Evolutionary conservation across 768 basidiomycete species (phyloP), one percentile per base, ranked within the genome.

Genomic region (Cytidiella melzeri): DNA sequence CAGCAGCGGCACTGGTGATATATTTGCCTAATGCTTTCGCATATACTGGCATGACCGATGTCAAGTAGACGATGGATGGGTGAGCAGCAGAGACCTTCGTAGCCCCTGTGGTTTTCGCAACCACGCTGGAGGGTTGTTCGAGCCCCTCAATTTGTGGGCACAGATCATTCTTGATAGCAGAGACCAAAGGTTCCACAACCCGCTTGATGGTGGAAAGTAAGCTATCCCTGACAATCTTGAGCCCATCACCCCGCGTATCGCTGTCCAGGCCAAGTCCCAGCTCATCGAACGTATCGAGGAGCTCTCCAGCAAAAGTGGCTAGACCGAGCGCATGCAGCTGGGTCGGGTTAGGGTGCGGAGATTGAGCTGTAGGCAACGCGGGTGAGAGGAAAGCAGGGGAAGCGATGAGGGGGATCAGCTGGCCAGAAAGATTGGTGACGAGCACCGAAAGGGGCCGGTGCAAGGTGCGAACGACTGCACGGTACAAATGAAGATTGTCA

Each of bases 401-500:
- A 4, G 84, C 79, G 12, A 90, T 57, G 18, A 87, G 65, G 5
- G 84, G 86, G 1, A 83, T 67, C 27, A 91, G 72, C 55, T 81
- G 73, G 21, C 79, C 73, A 12, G 85, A 87, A 28, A 91, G 63
- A 60, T 84, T 84, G 55, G 72, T 80, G 56, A 86, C 69, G 36
- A 91, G 62, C 21, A 90, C 86, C 5, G 87, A 87, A 5, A 92
- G 67, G 6, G 87, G 88, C 46, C 83, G 80, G 49, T 87, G 87
- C 24, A 91, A 73, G 27, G 79, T 78, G 45, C 89, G 80, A 36
- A 89, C 61, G 47, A 87, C 78, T 23, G 87, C 87, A 51, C 78
- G 76, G 57, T 80, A 71, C 15, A 91, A 67, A 58, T 87, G 81
- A 1, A 71, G 69, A 55, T 83, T 85, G 44, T 79, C 80, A 40